Evolutionary conservation across 345 rosid species (phyloP).

Genomic region (Salix viminalis): DNA sequence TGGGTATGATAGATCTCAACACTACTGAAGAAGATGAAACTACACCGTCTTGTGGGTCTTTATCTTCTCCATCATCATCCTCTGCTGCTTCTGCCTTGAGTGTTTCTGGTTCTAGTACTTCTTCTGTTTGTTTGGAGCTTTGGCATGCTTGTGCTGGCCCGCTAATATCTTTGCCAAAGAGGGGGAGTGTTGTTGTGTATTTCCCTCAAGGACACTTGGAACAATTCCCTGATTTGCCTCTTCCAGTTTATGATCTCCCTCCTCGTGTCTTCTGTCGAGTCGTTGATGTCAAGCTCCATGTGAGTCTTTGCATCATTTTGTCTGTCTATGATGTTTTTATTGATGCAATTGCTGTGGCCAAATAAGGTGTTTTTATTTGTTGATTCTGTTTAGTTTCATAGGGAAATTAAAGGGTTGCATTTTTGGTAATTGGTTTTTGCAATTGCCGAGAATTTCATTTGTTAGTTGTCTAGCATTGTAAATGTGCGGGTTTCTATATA

Average conservation of each 20-base stretch:
- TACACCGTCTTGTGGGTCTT: conserved; percentile 58
- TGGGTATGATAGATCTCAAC: conserved; percentile 93
- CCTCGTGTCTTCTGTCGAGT: conserved; percentile 88
- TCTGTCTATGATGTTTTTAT: neutral
- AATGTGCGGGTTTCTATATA: neutral
- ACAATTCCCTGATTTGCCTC: conserved; percentile 64
- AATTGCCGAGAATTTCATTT: conserved; percentile 9
- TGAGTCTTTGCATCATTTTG: conserved; percentile 24
- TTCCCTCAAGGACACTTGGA: conserved; percentile 96
- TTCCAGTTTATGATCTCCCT: conserved; percentile 58
- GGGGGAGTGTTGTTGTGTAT: conserved; percentile 75
- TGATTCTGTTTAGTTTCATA: neutral
- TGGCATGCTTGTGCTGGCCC: conserved; percentile 99
- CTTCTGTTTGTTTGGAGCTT: conserved; percentile 78
- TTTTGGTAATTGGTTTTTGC: neutral
- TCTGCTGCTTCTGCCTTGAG: conserved; percentile 48
- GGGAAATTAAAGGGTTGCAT: neutral
- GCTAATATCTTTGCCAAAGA: conserved; percentile 77
- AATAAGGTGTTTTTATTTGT: neutral
- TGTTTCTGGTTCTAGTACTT: conserved; percentile 35
- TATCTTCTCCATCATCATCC: conserved; percentile 49
- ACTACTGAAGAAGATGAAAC: conserved; percentile 77
- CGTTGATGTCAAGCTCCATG: conserved; percentile 92
- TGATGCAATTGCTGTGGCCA: neutral
- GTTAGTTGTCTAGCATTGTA: neutral